phyloP scores from a whole-genome alignment of 1,284 basidiomycete genomes.

The Sutorius eximius region DNA sequence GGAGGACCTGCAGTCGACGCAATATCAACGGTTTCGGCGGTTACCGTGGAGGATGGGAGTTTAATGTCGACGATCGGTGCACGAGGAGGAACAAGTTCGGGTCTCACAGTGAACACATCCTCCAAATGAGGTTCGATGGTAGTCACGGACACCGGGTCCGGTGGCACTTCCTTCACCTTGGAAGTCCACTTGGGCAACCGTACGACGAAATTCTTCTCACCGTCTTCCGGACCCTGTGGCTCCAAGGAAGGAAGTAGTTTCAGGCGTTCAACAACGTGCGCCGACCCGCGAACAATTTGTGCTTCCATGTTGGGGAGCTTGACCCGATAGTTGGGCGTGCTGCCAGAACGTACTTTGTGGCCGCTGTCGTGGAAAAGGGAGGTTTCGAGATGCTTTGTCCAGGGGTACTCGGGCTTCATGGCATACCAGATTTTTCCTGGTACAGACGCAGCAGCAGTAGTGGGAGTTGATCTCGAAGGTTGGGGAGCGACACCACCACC shows the following conservation, averaged over 20 bases:
- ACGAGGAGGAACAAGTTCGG: conserved; percentile 38
- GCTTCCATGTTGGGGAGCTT: conserved; percentile 52
- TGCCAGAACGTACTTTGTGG: conserved; percentile 55
- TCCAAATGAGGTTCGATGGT: conserved; percentile 44
- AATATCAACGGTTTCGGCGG: not conserved
- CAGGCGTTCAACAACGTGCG: conserved; percentile 10
- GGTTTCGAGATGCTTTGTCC: conserved; percentile 76
- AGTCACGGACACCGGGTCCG: conserved; percentile 29
- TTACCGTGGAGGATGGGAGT: conserved; percentile 13
- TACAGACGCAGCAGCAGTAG: conserved; percentile 31
- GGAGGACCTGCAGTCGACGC: conserved; percentile 9
- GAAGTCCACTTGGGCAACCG: conserved; percentile 48
- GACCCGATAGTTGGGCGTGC: conserved; percentile 54
- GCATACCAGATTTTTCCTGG: conserved; percentile 62
- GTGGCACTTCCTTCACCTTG: conserved; percentile 33
- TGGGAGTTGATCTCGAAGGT: conserved; percentile 15
- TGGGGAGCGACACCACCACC: conserved; percentile 42
- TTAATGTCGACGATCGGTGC: conserved; percentile 36
- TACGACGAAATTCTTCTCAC: conserved; percentile 51
- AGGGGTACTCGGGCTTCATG: conserved; percentile 73
- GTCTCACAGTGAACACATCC: conserved; percentile 57
- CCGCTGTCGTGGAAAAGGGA: conserved; percentile 65
- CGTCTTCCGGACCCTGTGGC: conserved; percentile 37
- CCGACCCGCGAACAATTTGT: conserved; percentile 31
- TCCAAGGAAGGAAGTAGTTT: conserved; percentile 19